A percentile compares a stretch with the other conserved stretches of the same genome.
These are phyloP conservation scores for Prinsepia uniflora DNA, from an alignment of 306 rosid species.

Conservation along the genomic window DNA sequence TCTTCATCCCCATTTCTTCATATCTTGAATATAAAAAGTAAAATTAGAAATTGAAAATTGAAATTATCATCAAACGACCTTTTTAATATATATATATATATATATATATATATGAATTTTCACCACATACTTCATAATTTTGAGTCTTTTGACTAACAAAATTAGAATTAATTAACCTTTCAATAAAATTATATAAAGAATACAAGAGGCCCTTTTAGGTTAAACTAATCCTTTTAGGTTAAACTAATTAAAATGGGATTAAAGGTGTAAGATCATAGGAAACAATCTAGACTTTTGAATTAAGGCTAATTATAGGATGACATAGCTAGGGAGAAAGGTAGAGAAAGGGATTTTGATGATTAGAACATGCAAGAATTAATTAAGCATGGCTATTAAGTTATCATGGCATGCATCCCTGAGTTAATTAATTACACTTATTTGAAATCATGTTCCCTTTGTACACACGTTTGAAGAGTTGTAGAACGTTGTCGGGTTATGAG, in stretches of 20 bases:
- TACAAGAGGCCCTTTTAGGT: too few species aligned
- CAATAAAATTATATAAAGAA: too few species aligned
- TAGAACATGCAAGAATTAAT: neutral
- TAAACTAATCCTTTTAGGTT: neutral
- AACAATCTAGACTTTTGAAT: neutral
- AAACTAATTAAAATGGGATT: neutral
- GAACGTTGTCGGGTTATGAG: neutral
- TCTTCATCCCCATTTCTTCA: too few species aligned
- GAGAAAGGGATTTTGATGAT: neutral
- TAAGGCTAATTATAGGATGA: constrained; percentile 1
- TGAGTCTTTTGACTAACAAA: too few species aligned
- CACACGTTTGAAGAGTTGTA: neutral
- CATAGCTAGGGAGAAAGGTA: neutral
- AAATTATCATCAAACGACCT: too few species aligned
- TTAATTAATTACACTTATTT: neutral
- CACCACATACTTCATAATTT: too few species aligned
- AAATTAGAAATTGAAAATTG: too few species aligned
- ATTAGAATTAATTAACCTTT: too few species aligned
- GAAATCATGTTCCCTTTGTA: neutral
- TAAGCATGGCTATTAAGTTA: neutral
- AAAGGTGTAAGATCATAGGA: neutral
- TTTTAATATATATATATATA: too few species aligned
- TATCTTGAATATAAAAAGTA: too few species aligned
- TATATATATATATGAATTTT: too few species aligned
- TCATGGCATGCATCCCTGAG: neutral